A percentile compares a stretch with the other conserved stretches of the same genome.
These are phyloP conservation scores for Magnaporthales sp. DNA, from an alignment of 2,329 filamentous ascomycete genomes.

Conservation along the genomic window DNA sequence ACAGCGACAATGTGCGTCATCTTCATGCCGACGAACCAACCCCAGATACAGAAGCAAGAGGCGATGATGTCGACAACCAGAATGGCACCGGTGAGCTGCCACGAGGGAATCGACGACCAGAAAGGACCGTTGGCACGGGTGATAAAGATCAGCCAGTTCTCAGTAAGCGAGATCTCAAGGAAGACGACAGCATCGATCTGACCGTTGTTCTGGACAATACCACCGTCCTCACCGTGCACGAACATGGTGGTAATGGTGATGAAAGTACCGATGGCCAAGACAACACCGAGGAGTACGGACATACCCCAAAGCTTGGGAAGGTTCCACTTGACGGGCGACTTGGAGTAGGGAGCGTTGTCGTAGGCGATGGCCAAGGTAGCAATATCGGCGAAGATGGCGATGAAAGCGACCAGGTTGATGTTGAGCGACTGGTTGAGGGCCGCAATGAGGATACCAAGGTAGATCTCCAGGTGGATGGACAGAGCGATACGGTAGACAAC, in stretches of 20 bases:
- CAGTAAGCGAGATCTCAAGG: slow-evolving; percentile 81
- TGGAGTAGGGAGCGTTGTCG: slow-evolving; percentile 83
- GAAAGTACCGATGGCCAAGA: slow-evolving; percentile 79
- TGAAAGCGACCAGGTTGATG: slow-evolving; percentile 83
- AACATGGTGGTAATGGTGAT: slow-evolving; percentile 83
- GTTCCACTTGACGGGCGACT: slow-evolving; percentile 89
- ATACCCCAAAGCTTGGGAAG: slow-evolving; percentile 90
- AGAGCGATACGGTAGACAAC: slow-evolving; percentile 92
- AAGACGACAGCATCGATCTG: slow-evolving; percentile 75
- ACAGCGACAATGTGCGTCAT: slow-evolving; percentile 61
- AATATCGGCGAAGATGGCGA: slow-evolving; percentile 90
- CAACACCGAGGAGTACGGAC: slow-evolving; percentile 73
- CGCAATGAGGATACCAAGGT: slow-evolving; percentile 85
- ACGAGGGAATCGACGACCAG: slow-evolving; percentile 83
- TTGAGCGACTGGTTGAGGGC: slow-evolving; percentile 79
- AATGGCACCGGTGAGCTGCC: slow-evolving; percentile 74
- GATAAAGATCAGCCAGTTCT: slow-evolving; percentile 97
- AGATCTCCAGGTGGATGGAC: slow-evolving; percentile 85
- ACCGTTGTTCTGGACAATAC: slow-evolving; percentile 87
- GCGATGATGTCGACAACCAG: slow-evolving; percentile 74
- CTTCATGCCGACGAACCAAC: slow-evolving; percentile 63
- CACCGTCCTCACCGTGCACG: slow-evolving; percentile 57
- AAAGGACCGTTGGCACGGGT: slow-evolving; percentile 88
- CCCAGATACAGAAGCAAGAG: slow-evolving; percentile 78
- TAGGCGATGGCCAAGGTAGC: slow-evolving; percentile 89